phyloP scores from a whole-genome alignment of 2,329 filamentous ascomycete genomes.

The Diaporthe vaccinii region DNA sequence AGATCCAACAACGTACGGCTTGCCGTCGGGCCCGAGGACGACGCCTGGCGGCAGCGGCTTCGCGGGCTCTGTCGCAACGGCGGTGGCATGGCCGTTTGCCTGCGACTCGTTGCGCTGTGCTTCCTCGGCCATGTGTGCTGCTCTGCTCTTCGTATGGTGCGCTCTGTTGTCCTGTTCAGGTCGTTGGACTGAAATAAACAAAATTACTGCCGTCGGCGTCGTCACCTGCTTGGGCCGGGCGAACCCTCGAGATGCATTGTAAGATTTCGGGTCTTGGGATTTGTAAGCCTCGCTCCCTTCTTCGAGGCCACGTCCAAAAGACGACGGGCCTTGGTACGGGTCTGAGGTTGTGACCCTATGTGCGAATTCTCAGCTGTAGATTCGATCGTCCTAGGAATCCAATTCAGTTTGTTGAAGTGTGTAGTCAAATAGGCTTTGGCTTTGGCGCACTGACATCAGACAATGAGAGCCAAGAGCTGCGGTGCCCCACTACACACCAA shows the following conservation, averaged over 20 bases:
- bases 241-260: constrained; percentile 1
- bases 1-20: constrained; percentile 76
- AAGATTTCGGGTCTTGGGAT: constrained; percentile 7
- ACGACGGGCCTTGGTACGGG: neutral
- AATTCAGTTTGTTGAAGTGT: neutral
- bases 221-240: constrained; percentile 20
- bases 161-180: neutral
- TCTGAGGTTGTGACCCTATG: neutral
- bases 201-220: neutral
- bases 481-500: constrained; percentile 15
- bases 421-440: neutral
- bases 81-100: constrained; percentile 43
- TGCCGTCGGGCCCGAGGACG: constrained; percentile 83
- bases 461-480: neutral
- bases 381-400: neutral
- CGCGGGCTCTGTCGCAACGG: constrained; percentile 51
- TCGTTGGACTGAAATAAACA: neutral
- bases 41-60: constrained; percentile 78
- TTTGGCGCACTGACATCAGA: constrained; percentile 34
- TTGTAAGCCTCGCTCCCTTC: constrained; percentile 15
- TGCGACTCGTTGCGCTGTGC: constrained; percentile 48
- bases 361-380: too few relatives aligned
- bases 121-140: constrained; percentile 54
- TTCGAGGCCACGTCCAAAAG: constrained; percentile 14
- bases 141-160: neutral